Evolutionary conservation across 2,329 filamentous ascomycete genomes (phyloP), one percentile per base, ranked within the genome.

Genomic region (Sarocladium brachiariae): DNA sequence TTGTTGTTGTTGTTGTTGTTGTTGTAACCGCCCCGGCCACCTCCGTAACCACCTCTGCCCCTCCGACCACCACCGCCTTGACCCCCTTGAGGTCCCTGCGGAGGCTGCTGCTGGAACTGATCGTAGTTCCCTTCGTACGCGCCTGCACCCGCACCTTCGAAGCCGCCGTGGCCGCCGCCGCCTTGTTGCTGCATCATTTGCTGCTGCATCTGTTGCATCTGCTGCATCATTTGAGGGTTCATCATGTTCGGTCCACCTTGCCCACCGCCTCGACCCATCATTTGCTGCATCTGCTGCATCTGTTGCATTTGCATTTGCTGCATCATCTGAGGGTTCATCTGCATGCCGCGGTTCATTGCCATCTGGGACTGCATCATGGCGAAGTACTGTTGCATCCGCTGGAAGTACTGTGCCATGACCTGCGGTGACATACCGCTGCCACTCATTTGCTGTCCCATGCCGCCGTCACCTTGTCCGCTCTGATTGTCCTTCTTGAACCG

Each of bases 381-480:
- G 68, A 96, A 95, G 70, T 95, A 96, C 65, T 96, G 89, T 69
- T 99, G 93, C 92, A 99, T 97, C 45, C 91, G 83, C 67, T 96
- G 89, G 83, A 93, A 95, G 71, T 97, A 96, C 66, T 96, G 91
- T 2, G 93, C 93, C 90, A 97, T 96, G 75, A 95, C 85, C 62
- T 96, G 90, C 1, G 92, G 92, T 18, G 88, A 95, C 87, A 97
- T 95, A 55, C 86, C 85, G 49, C 75, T 65, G 62, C 71, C 62
- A n/a, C 65, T 70, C 67, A 70, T 70, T 54, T 72, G 69, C 53
- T 69, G 68, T 19, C 63, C 64, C 67, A 70, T 69, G 31, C 63
- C 66, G 14, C 62, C 60, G 31, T 57, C 39, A 16, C 51, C 33
- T 25, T 55, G 51, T 7, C 16, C 37, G 9, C 35, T 27, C 46